Percentiles rank a stretch among this genome's conserved stretches.
phyloP scores from a whole-genome alignment of 345 rosid genomes.

The Raphanus sativus region DNA sequence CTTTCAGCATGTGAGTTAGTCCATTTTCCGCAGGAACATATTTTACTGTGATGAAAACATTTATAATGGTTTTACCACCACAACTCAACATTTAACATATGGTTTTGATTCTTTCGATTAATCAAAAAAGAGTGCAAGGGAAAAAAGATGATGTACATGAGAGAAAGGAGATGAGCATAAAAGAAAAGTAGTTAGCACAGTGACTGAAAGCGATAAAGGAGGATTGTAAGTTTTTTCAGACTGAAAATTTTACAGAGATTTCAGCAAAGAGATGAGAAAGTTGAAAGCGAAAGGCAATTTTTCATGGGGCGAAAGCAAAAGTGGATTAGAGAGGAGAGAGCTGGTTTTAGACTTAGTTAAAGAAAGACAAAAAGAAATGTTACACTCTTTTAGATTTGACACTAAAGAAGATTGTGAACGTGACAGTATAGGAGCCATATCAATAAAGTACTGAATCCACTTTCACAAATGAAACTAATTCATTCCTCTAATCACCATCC shows the following conservation, averaged over 20 bases:
- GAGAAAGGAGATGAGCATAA: constrained; percentile 25
- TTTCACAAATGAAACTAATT: neutral
- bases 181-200: constrained; percentile 27
- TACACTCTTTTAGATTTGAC: constrained; percentile 32
- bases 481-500: neutral
- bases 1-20: neutral
- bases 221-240: constrained; percentile 25
- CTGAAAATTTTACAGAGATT: constrained; percentile 20
- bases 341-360: constrained; percentile 28
- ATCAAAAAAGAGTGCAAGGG: neutral
- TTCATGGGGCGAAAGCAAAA: constrained; percentile 32
- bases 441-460: neutral
- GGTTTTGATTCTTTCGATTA: constrained; percentile 3
- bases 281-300: constrained; percentile 28
- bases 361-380: constrained; percentile 40
- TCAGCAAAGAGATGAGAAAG: constrained; percentile 30
- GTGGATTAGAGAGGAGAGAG: constrained; percentile 30
- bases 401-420: constrained; percentile 18
- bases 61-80: neutral
- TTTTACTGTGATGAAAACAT: neutral
- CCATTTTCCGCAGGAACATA: neutral
- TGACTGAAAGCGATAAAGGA: constrained; percentile 34
- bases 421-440: constrained; percentile 28
- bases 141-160: constrained; percentile 26
- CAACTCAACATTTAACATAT: neutral